Evolutionary conservation across 768 basidiomycete species (phyloP), one percentile per base, ranked within the genome.

Genomic region (Naganishia friedmannii): DNA sequence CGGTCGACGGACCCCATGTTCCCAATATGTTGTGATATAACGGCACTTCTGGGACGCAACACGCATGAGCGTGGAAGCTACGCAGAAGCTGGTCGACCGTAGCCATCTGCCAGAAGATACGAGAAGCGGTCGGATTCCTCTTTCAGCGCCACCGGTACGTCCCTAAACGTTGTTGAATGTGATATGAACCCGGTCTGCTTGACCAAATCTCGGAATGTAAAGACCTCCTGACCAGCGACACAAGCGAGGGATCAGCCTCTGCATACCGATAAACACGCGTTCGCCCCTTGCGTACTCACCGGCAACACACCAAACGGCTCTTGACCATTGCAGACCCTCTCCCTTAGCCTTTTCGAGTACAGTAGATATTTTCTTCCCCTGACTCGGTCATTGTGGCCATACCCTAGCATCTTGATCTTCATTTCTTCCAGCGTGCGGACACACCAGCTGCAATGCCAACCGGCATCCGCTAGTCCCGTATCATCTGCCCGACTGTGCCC

Each of bases 241-340:
- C 39, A 17, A 32, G 15, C 15, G 37, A 68, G 10, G 57, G 32
- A 8, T 3, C 31, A 53, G 39, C 60, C 13, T 12, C 8, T 56
- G 19, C 3, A 26, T 17, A 17, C 15, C 45, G 21, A 46, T 17
- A 46, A 46, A 5, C 3, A 46, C 3, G 45, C 45, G 6, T 46
- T 17, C 4, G 3, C 15, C 21, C 15, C 21, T 17, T 15, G 3
- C n/a, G 26, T 31, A 72, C 74, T 73, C 48, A 75, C 75, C 26
- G 75, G 74, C 37, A 65, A 74, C 75, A 76, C 74, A 32, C 68
- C 70, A 31, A 76, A 74, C 45, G 73, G 73, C 68, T 76, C 74
- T 34, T 70, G 55, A 1, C 75, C 75, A n/a, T 66, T 42, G 48
- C 75, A 76, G 17, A 74, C 74, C 48, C 70, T 72, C 32, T 37